phyloP scores from a whole-genome alignment of 164 flowering plant species.

The Amborella trichopoda region DNA sequence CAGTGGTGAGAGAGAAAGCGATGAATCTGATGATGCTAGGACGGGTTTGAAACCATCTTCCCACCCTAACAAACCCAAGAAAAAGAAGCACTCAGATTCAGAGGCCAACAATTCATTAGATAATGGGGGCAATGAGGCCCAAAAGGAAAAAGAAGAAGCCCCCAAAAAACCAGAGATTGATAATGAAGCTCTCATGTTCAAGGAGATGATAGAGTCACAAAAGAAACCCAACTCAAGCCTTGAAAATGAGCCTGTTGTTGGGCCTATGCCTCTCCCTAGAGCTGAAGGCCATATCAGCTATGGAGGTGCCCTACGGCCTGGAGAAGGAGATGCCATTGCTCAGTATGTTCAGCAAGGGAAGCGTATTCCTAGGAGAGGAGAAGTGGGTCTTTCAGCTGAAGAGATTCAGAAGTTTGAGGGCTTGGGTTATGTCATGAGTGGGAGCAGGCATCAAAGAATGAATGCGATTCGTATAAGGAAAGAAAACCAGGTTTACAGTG shows the following conservation, averaged over 20 bases:
- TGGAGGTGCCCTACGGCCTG: constrained; percentile 98
- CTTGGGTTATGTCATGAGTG: constrained; percentile 99
- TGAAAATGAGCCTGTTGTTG: constrained; percentile 64
- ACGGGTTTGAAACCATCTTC: constrained; percentile 18
- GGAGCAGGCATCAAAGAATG: constrained; percentile 99
- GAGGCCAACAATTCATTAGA: constrained; percentile 4
- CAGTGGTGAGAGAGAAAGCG: constrained; percentile 8
- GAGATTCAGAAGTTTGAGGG: constrained; percentile 83
- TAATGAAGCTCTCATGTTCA: constrained; percentile 42
- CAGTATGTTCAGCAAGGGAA: constrained; percentile 97
- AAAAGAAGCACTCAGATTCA: constrained; percentile 8
- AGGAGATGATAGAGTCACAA: constrained; percentile 66
- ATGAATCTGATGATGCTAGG: constrained; percentile 24
- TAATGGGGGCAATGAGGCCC: constrained; percentile 15
- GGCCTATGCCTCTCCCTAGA: constrained; percentile 82
- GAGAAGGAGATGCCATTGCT: constrained; percentile 99
- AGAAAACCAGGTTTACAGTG: constrained; percentile 98
- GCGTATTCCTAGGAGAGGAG: constrained; percentile 98
- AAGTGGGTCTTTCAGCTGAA: constrained; percentile 96
- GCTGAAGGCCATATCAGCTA: constrained; percentile 99
- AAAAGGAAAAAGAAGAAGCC: constrained; percentile 16
- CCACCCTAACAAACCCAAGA: constrained; percentile 11
- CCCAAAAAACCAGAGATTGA: constrained; percentile 18
- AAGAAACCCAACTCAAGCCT: constrained; percentile 39
- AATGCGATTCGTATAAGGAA: constrained; percentile 98